Percentiles rank a stretch among this genome's conserved stretches.
phyloP scores from a whole-genome alignment of 2,329 filamentous ascomycete species.

The Macrophomina tecta region DNA sequence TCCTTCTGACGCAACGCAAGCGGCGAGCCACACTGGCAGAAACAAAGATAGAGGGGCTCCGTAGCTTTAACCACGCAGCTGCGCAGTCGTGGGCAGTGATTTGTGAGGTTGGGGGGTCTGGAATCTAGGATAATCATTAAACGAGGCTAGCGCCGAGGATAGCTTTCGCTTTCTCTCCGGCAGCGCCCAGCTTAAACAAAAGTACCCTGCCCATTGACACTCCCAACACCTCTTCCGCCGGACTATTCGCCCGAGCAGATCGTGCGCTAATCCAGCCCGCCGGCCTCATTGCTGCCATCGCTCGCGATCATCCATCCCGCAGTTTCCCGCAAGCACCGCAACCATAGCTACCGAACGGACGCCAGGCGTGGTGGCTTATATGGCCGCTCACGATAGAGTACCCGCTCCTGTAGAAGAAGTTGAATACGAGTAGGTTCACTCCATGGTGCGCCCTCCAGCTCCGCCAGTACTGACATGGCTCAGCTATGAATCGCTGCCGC shows the following conservation, averaged over 20 bases:
- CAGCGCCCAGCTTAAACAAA: slow-evolving; percentile 26
- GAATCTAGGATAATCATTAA: slow-evolving; percentile 22
- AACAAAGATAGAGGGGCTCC: not conserved
- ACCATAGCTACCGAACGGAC: slow-evolving; percentile 43
- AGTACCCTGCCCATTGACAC: slow-evolving; percentile 13
- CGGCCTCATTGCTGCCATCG: slow-evolving; percentile 19
- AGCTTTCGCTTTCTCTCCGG: slow-evolving; percentile 25
- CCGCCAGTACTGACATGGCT: slow-evolving; percentile 35
- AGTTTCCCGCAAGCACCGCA: slow-evolving; percentile 20
- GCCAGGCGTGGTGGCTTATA: slow-evolving; percentile 44
- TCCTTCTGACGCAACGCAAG: slow-evolving; percentile 2
- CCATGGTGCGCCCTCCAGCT: not conserved
- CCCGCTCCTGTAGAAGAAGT: slow-evolving; percentile 43
- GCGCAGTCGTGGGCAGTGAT: slow-evolving; percentile 14
- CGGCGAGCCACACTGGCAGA: not conserved
- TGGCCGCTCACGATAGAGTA: slow-evolving; percentile 49
- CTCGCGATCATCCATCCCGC: not conserved
- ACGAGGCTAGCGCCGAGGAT: slow-evolving; percentile 23
- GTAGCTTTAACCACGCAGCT: too few species aligned
- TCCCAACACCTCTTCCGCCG: slow-evolving; percentile 5
- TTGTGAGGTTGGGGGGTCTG: slow-evolving; percentile 23
- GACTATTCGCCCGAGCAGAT: not conserved
- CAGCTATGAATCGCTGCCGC: slow-evolving; percentile 90
- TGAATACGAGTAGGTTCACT: slow-evolving; percentile 48
- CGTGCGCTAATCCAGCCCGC: slow-evolving; percentile 15